A percentile compares a stretch with the other conserved stretches of the same genome.
Evolutionary conservation across 2,329 filamentous ascomycete species (phyloP).

Genomic region (Zymoseptoria crescenta): DNA sequence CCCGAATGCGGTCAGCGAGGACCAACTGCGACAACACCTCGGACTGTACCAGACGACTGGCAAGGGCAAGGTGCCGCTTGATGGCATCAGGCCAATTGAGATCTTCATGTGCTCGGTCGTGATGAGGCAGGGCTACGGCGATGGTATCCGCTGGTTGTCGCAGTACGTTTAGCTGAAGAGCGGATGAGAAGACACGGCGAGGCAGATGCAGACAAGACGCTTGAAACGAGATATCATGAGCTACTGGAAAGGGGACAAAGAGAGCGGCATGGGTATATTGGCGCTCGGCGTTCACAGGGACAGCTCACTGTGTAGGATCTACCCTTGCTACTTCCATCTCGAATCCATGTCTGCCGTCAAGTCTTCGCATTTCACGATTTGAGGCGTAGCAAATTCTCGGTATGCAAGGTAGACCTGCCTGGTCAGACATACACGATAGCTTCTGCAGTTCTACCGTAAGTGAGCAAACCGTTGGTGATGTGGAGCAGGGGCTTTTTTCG

Average conservation of each 20-base stretch:
- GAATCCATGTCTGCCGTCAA: neutral
- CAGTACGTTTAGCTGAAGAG: conserved; percentile 66
- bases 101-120: conserved; percentile 99
- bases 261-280: neutral
- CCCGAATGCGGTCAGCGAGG: conserved; percentile 88
- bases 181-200: neutral
- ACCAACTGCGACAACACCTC: conserved; percentile 84
- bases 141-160: conserved; percentile 80
- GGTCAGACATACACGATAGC: too few species aligned
- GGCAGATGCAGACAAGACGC: neutral
- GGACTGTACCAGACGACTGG: conserved; percentile 91
- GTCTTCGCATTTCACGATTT: too few species aligned
- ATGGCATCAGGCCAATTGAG: conserved; percentile 91
- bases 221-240: neutral
- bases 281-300: neutral
- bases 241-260: neutral
- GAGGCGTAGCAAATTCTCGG: too few species aligned
- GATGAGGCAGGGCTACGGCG: conserved; percentile 89
- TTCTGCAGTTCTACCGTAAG: too few species aligned
- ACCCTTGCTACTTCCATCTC: neutral
- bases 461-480: too few species aligned
- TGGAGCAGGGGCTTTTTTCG: too few species aligned
- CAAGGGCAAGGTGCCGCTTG: conserved; percentile 87
- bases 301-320: neutral
- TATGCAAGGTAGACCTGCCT: too few species aligned